Conservation (phyloP, 1,284 basidiomycete genomes). For the Flammula alnicola region DNA sequence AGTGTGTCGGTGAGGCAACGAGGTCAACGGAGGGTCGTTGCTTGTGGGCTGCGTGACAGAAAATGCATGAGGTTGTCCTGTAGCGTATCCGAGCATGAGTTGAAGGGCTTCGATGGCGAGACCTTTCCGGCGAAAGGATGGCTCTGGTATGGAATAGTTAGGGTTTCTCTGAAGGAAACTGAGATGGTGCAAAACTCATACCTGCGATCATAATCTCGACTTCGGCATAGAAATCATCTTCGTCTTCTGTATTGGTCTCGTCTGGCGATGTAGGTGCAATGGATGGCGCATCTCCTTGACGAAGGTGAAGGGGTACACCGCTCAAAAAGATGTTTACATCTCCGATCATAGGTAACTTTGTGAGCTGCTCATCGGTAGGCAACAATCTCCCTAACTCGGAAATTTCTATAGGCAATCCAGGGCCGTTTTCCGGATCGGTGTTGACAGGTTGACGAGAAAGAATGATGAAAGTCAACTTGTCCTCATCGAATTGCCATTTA, state of each 20-base stretch:
- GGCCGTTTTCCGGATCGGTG: too few species aligned
- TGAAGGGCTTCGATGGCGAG: constrained; percentile 68
- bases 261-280: constrained; percentile 23
- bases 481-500: constrained; percentile 87
- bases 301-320: constrained; percentile 37
- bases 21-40: not conserved
- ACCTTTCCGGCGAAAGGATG: constrained; percentile 65
- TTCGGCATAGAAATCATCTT: constrained; percentile 36
- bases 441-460: constrained; percentile 49
- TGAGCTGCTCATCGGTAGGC: constrained; percentile 41
- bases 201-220: constrained; percentile 41
- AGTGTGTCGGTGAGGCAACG: not conserved
- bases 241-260: constrained; percentile 18
- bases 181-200: constrained; percentile 11
- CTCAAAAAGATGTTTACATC: constrained; percentile 93
- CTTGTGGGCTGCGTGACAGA: constrained; percentile 8
- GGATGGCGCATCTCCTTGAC: not conserved
- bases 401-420: constrained; percentile 2
- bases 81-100: constrained; percentile 69
- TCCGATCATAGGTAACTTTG: constrained; percentile 78
- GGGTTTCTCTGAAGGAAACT: not conserved
- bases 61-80: constrained; percentile 37
- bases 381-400: constrained; percentile 10
- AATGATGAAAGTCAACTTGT: constrained; percentile 95
- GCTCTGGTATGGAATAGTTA: constrained; percentile 46